A percentile compares a stretch with the other conserved stretches of the same genome.
These are phyloP conservation scores for Mycena chlorophos DNA, from an alignment of 768 basidiomycete species.

Conservation along the genomic window DNA sequence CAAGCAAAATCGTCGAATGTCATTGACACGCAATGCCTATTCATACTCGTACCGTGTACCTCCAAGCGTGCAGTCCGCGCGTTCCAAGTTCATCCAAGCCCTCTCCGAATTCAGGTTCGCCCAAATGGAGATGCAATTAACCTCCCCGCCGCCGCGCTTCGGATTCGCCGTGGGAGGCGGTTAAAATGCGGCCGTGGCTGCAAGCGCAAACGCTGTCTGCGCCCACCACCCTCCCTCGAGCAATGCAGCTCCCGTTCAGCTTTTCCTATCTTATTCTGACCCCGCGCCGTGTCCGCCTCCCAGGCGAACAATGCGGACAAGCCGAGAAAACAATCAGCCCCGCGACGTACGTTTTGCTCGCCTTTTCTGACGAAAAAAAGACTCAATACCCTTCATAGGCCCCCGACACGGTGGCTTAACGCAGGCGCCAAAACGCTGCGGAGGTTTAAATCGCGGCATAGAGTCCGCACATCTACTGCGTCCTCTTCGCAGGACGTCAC, in stretches of 20 bases:
- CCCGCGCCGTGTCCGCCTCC: constrained; percentile 52
- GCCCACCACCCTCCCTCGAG: background rate
- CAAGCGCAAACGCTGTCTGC: no score
- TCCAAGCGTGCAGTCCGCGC: no score
- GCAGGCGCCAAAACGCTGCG: constrained; percentile 14
- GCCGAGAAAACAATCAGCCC: constrained; percentile 19
- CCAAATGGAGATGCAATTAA: no score
- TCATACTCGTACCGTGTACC: no score
- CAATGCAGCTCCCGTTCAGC: constrained; percentile 30
- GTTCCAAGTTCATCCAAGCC: no score
- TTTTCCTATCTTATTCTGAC: constrained; percentile 55
- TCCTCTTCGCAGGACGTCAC: constrained; percentile 4
- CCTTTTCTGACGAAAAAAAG: background rate
- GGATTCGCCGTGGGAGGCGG: no score
- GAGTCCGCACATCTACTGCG: constrained; percentile 11
- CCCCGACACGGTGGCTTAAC: constrained; percentile 18
- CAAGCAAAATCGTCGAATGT: no score
- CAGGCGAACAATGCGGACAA: constrained; percentile 35
- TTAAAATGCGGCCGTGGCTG: no score
- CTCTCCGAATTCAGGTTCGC: no score
- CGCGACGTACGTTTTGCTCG: constrained; percentile 9
- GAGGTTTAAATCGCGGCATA: background rate
- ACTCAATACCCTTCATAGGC: constrained; percentile 15
- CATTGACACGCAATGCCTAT: no score
- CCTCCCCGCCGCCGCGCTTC: no score